These are phyloP conservation scores for Acanthamoeba rhysodes DNA, from an alignment of 208 protist species.

Conservation along the genomic window DNA sequence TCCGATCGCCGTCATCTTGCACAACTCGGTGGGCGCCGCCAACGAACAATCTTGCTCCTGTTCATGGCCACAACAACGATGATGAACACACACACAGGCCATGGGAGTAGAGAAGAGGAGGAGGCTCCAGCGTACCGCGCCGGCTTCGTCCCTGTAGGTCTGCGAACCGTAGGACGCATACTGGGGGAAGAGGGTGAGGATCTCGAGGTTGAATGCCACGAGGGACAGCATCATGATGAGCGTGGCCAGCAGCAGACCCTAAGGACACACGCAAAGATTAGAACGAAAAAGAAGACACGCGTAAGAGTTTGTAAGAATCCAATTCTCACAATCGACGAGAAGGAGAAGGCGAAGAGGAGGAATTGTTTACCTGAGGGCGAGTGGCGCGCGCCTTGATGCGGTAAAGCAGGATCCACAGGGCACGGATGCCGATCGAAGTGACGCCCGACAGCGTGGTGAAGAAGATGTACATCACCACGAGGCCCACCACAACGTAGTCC, in stretches of 20 bases:
- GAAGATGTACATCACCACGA: slow-evolving; percentile 72
- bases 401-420: slow-evolving; percentile 71
- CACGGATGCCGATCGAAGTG: slow-evolving; percentile 70
- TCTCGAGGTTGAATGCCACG: slow-evolving; percentile 69
- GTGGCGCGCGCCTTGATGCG: slow-evolving; percentile 49
- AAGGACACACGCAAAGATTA: too few relatives aligned
- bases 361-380: neutral
- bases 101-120: neutral
- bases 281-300: neutral
- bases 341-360: neutral
- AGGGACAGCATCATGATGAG: slow-evolving; percentile 76
- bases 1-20: slow-evolving; percentile 69
- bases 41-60: slow-evolving; percentile 60
- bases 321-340: neutral
- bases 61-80: neutral
- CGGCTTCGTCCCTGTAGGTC: slow-evolving; percentile 69
- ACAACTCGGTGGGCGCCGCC: slow-evolving; percentile 40
- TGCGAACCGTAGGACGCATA: slow-evolving; percentile 67
- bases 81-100: neutral
- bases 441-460: slow-evolving; percentile 73
- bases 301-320: neutral
- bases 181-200: slow-evolving; percentile 68
- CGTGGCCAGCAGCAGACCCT: slow-evolving; percentile 71
- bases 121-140: neutral
- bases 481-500: slow-evolving; percentile 70